These are phyloP conservation scores for Beauveria asiatica DNA, from an alignment of 2,329 filamentous ascomycete genomes.

Conservation along the genomic window DNA sequence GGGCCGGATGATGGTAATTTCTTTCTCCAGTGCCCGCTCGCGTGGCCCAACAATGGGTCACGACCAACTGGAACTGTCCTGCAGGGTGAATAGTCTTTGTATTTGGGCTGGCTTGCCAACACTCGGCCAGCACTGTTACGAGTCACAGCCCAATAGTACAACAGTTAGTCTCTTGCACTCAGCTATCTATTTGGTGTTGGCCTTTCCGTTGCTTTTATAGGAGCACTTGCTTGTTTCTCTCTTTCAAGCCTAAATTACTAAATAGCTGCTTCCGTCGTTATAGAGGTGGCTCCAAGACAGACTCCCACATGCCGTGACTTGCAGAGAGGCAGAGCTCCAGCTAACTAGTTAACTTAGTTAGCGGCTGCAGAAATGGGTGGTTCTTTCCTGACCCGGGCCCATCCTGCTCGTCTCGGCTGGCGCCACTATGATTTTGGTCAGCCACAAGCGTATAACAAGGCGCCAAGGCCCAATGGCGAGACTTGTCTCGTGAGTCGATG, in stretches of 20 bases:
- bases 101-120: no score
- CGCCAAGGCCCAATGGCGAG: not conserved
- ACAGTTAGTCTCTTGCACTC: no score
- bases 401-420: not conserved
- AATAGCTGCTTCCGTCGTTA: not conserved
- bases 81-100: no score
- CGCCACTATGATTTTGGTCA: not conserved
- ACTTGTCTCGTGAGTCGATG: no score
- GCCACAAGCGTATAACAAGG: constrained; percentile 4
- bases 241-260: no score
- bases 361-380: not conserved
- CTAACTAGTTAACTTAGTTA: no score
- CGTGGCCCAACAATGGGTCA: not conserved
- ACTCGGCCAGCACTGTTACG: no score
- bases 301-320: not conserved
- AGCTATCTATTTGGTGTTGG: not conserved
- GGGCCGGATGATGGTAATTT: constrained; percentile 9
- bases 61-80: no score
- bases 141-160: no score
- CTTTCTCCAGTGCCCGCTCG: not conserved
- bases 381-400: not conserved
- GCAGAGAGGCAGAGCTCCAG: not conserved
- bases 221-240: not conserved
- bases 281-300: not conserved
- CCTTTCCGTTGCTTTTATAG: not conserved